These are phyloP conservation scores for Apium graveolens DNA, from an alignment of 129 eudicot species.

Conservation along the genomic window DNA sequence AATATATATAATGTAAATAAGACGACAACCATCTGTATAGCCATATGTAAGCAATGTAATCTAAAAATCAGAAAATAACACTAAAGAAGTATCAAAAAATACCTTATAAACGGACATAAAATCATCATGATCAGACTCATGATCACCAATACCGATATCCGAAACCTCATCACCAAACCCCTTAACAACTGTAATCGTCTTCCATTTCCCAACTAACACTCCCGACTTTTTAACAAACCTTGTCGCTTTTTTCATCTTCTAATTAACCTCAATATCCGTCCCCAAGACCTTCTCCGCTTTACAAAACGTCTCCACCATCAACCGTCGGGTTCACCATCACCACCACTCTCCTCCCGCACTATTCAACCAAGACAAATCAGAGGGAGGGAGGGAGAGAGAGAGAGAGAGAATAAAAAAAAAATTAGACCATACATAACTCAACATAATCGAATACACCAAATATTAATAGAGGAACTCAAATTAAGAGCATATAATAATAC, in stretches of 20 bases:
- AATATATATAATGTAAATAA: too few relatives aligned
- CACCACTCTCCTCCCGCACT: slow-evolving; percentile 55
- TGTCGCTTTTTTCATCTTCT: slow-evolving; percentile 64
- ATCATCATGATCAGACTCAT: slow-evolving; percentile 70
- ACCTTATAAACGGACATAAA: slow-evolving; percentile 97
- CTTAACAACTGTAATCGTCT: slow-evolving; percentile 46
- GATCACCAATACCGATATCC: slow-evolving; percentile 87
- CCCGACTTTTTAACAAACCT: slow-evolving; percentile 73
- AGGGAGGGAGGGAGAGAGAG: too few relatives aligned
- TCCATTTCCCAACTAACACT: slow-evolving; percentile 62
- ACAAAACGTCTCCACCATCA: slow-evolving; percentile 81
- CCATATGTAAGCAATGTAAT: too few relatives aligned
- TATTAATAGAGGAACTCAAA: too few relatives aligned
- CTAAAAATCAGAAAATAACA: too few relatives aligned
- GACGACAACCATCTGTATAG: too few relatives aligned
- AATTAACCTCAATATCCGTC: slow-evolving; percentile 81
- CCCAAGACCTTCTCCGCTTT: slow-evolving; percentile 84
- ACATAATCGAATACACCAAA: too few relatives aligned
- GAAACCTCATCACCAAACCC: slow-evolving; percentile 72
- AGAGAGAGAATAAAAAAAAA: too few relatives aligned
- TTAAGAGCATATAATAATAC: too few relatives aligned
- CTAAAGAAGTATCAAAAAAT: too few relatives aligned
- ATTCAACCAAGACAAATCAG: too few relatives aligned
- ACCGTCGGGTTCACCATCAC: slow-evolving; percentile 86
- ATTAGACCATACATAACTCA: too few relatives aligned